A percentile compares a stretch with the other conserved stretches of the same genome.
Evolutionary conservation across 78 protist genomes (phyloP).

Genomic region (Planoprotostelium fungivorum): DNA sequence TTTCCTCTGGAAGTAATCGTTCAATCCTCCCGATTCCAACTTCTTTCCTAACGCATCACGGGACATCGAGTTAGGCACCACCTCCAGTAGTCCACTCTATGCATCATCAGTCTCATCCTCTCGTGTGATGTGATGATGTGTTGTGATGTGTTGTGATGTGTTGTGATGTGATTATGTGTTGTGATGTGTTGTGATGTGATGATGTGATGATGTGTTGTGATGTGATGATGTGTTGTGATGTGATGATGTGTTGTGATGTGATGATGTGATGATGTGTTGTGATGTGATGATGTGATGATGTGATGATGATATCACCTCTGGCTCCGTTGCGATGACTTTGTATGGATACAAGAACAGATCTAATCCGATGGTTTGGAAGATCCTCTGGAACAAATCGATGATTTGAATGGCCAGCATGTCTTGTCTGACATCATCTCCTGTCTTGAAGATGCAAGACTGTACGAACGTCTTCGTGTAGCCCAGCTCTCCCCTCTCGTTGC

Average conservation of each 20-base stretch:
- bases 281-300: too few species aligned
- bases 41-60: conserved; percentile 89
- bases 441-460: conserved; percentile 63
- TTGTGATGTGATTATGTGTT: too few species aligned
- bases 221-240: too few species aligned
- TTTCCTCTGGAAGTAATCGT: conserved; percentile 66
- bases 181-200: too few species aligned
- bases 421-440: conserved; percentile 93
- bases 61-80: conserved; percentile 78
- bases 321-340: conserved; percentile 84
- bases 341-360: conserved; percentile 85
- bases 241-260: too few species aligned
- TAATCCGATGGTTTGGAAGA: conserved; percentile 63
- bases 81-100: conserved; percentile 83
- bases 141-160: too few species aligned
- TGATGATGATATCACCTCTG: conserved; percentile 51
- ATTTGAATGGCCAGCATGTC: conserved; percentile 89
- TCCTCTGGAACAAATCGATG: conserved; percentile 69
- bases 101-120: too few species aligned
- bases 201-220: too few species aligned
- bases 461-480: background rate
- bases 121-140: too few species aligned
- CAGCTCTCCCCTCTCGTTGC: background rate
- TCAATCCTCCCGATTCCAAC: conserved; percentile 39
- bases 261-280: too few species aligned